Conservation (phyloP, 805 yeast species). For the Maudiozyma serrabonitensis region DNA sequence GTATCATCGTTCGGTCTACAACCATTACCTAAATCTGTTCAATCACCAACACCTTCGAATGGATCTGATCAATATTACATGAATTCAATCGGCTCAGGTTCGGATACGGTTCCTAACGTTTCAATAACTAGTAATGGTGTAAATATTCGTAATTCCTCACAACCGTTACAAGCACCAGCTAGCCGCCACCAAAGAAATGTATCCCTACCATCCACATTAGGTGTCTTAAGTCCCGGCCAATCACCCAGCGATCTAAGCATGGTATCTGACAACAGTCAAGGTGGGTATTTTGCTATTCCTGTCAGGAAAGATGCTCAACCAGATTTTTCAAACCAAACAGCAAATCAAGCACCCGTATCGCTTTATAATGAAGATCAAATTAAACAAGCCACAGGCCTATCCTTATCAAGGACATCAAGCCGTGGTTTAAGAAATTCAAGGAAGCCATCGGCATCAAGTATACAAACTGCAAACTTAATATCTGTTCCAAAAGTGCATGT, state of each 20-base stretch:
- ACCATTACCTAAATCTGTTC: background rate
- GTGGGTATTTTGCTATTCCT: slow-evolving; percentile 31
- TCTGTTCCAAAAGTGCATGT: slow-evolving; percentile 2
- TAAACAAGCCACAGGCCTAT: slow-evolving; percentile 4
- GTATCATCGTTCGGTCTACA: slow-evolving; percentile 4
- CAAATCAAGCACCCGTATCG: slow-evolving; percentile 8
- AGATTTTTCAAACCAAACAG: background rate
- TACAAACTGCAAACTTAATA: background rate
- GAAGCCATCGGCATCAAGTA: slow-evolving; percentile 2
- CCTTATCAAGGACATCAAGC: slow-evolving; percentile 13
- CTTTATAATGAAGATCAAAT: slow-evolving; percentile 8
- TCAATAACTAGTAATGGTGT: slow-evolving; percentile 21
- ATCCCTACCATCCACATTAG: slow-evolving; percentile 12
- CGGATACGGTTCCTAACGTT: slow-evolving; percentile 1
- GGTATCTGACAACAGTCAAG: slow-evolving; percentile 21
- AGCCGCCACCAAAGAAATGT: slow-evolving; percentile 16
- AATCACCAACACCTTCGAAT: slow-evolving; percentile 8
- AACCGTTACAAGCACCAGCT: background rate
- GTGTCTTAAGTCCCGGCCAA: slow-evolving; percentile 8
- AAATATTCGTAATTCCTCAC: background rate
- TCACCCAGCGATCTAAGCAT: slow-evolving; percentile 17
- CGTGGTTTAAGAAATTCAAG: slow-evolving; percentile 6
- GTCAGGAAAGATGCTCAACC: slow-evolving; percentile 9
- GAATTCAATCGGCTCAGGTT: slow-evolving; percentile 4
- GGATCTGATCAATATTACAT: background rate